These are phyloP conservation scores for Platanthera guangdongensis DNA, from an alignment of 106 monocot genomes.

Conservation along the genomic window DNA sequence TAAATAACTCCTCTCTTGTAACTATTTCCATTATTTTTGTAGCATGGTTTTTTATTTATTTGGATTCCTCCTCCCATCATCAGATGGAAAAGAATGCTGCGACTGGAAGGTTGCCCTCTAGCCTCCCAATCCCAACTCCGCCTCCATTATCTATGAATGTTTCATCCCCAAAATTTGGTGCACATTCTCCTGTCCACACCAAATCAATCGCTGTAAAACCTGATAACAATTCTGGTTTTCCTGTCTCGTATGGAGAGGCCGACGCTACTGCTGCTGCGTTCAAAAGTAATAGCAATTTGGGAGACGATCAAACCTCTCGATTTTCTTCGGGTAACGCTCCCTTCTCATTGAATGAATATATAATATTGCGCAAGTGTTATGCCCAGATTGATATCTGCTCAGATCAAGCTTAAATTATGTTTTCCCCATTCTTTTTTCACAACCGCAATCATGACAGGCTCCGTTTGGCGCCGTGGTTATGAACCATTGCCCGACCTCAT, in stretches of 20 bases:
- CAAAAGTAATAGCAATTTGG: slow-evolving; percentile 33
- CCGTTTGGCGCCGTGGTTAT: too few relatives aligned
- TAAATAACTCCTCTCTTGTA: background rate
- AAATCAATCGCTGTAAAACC: slow-evolving; percentile 38
- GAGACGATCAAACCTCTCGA: slow-evolving; percentile 46
- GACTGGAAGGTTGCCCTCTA: slow-evolving; percentile 78
- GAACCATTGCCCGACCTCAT: too few relatives aligned
- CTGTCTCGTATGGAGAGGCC: slow-evolving; percentile 32
- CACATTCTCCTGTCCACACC: slow-evolving; percentile 65
- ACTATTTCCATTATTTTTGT: background rate
- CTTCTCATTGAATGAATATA: too few relatives aligned
- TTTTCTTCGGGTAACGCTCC: slow-evolving; percentile 36
- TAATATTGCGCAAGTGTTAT: too few relatives aligned
- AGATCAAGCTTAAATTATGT: too few relatives aligned
- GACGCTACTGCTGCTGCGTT: slow-evolving; percentile 19
- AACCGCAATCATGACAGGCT: too few relatives aligned
- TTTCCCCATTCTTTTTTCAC: too few relatives aligned
- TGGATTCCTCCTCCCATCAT: background rate
- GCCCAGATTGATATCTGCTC: too few relatives aligned
- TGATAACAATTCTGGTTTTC: slow-evolving; percentile 27
- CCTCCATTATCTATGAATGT: slow-evolving; percentile 59
- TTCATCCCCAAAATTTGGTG: slow-evolving; percentile 62
- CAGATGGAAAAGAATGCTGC: slow-evolving; percentile 98
- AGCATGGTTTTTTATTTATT: slow-evolving; percentile 5
- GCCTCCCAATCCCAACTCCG: slow-evolving; percentile 77